Conservation (phyloP, 805 yeast species). For the Cyberlindnera bimundalis region DNA sequence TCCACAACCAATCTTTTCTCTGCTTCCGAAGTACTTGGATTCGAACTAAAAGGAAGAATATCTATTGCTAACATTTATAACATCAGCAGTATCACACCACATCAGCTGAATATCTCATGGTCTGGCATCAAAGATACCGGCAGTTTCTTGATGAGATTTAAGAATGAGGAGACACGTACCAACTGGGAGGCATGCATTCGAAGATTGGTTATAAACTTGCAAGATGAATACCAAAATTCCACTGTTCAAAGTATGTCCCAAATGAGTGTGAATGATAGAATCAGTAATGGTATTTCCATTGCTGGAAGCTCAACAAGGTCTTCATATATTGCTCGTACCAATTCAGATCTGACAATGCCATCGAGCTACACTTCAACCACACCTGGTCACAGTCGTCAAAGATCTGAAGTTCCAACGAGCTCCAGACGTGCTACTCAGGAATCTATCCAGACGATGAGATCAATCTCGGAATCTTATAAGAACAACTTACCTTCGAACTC, state of each 20-base stretch:
- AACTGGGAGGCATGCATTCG: constrained; percentile 79
- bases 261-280: constrained; percentile 24
- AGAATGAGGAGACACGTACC: constrained; percentile 75
- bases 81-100: constrained; percentile 45
- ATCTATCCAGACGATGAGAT: constrained; percentile 30
- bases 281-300: constrained; percentile 28
- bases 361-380: constrained; percentile 12
- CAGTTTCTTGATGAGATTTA: constrained; percentile 74
- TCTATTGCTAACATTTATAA: constrained; percentile 64
- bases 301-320: constrained; percentile 23
- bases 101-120: constrained; percentile 68
- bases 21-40: constrained; percentile 31
- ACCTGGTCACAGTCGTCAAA: constrained; percentile 26
- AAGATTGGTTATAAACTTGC: constrained; percentile 35
- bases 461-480: constrained; percentile 39
- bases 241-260: constrained; percentile 13
- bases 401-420: constrained; percentile 24
- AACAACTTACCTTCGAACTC: constrained; percentile 36
- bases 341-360: constrained; percentile 21
- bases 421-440: constrained; percentile 28
- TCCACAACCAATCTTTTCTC: constrained; percentile 26
- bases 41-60: constrained; percentile 77
- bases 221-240: constrained; percentile 25
- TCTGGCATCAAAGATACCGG: constrained; percentile 87
- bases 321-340: constrained; percentile 24